phyloP scores from a whole-genome alignment of 2,329 filamentous ascomycete genomes.

The Emmonsia crescens region DNA sequence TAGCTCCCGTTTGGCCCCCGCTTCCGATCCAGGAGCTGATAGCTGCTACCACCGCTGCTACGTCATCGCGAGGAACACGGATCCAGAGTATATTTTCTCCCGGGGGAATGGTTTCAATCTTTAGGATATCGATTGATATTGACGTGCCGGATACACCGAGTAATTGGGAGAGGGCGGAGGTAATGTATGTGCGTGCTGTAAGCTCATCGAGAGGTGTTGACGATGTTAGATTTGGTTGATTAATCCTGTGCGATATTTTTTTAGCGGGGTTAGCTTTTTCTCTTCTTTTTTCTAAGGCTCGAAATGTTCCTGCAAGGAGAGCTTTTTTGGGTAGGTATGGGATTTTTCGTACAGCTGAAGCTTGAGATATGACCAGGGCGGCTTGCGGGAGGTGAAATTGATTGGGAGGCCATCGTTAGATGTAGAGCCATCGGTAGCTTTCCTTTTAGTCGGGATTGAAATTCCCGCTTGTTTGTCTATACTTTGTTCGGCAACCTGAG shows the following conservation, averaged over 20 bases:
- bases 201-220: constrained; percentile 31
- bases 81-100: constrained; percentile 27
- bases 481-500: not conserved
- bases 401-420: constrained; percentile 1
- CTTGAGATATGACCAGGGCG: constrained; percentile 35
- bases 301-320: too few species aligned
- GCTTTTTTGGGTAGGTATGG: not conserved
- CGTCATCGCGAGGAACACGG: constrained; percentile 36
- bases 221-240: constrained; percentile 6
- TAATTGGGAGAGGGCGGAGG: constrained; percentile 37
- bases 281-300: too few species aligned
- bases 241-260: constrained; percentile 10
- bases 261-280: not conserved
- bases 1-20: constrained; percentile 11
- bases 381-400: constrained; percentile 31
- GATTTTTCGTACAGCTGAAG: constrained; percentile 28
- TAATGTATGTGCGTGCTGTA: constrained; percentile 36
- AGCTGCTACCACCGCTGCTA: constrained; percentile 31
- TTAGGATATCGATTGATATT: constrained; percentile 39
- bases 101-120: constrained; percentile 19
- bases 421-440: not conserved
- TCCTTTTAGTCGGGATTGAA: constrained; percentile 1
- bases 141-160: constrained; percentile 37
- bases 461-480: not conserved
- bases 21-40: constrained; percentile 38